These are phyloP conservation scores for Boletellus deceptivus DNA, from an alignment of 1,284 basidiomycete species.

Conservation along the genomic window DNA sequence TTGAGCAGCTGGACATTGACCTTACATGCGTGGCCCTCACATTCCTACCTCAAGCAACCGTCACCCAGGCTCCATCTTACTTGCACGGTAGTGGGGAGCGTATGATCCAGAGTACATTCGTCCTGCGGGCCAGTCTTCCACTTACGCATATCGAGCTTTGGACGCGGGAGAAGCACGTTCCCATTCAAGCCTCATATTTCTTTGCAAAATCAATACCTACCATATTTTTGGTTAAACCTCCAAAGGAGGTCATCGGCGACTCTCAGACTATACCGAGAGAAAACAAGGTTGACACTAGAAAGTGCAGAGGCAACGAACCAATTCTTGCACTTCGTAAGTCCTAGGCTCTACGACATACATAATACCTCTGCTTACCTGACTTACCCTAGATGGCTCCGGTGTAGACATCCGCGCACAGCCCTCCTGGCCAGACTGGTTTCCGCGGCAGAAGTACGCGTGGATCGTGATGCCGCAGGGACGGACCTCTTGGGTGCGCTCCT, in stretches of 20 bases:
- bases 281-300: not conserved
- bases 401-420: conserved; percentile 57
- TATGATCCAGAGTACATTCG: not conserved
- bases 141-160: conserved; percentile 44
- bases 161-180: conserved; percentile 31
- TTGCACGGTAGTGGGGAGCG: not conserved
- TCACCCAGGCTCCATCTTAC: not conserved
- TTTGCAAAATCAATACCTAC: conserved; percentile 55
- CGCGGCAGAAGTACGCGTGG: conserved; percentile 61
- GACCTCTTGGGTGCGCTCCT: conserved; percentile 65
- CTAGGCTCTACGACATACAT: not conserved
- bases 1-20: conserved; percentile 36
- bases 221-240: conserved; percentile 56
- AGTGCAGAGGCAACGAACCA: conserved; percentile 39
- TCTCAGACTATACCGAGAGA: not conserved
- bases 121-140: conserved; percentile 35
- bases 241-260: conserved; percentile 31
- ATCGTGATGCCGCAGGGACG: conserved; percentile 69
- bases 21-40: conserved; percentile 28
- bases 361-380: conserved; percentile 2
- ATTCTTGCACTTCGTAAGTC: conserved; percentile 71
- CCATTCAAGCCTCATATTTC: conserved; percentile 59
- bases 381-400: conserved; percentile 69
- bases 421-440: conserved; percentile 62
- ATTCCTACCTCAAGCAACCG: conserved; percentile 15